Evolutionary conservation across 352 stramenopile genomes (phyloP).

Genomic region (Globisporangium acanthophoron): DNA sequence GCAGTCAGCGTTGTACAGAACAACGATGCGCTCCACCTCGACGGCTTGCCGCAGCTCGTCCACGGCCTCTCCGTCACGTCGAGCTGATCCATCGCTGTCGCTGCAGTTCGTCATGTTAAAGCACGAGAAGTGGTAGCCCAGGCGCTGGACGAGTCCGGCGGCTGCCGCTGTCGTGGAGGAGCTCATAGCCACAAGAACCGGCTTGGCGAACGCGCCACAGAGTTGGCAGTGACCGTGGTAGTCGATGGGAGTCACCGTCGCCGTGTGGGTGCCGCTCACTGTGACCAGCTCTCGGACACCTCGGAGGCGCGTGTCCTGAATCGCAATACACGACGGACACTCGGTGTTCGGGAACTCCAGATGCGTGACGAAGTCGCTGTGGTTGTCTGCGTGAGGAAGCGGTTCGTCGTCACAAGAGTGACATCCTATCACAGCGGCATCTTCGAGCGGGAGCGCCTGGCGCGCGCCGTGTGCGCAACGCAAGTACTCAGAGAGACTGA

Average conservation of each 20-base stretch:
- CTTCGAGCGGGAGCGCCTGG: background rate
- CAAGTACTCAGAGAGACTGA: slow-evolving; percentile 41
- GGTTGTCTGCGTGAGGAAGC: background rate
- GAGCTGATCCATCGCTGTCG: background rate
- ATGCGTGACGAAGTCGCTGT: background rate
- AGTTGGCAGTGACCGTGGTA: slow-evolving; percentile 23
- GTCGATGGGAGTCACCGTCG: slow-evolving; percentile 11
- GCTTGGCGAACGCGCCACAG: slow-evolving; percentile 10
- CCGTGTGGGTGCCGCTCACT: background rate
- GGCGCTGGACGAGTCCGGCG: slow-evolving; percentile 9
- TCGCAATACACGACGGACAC: slow-evolving; percentile 8
- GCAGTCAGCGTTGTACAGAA: slow-evolving; percentile 28
- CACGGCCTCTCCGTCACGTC: background rate
- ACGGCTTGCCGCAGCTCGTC: slow-evolving; percentile 10
- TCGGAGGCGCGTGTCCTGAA: slow-evolving; percentile 5
- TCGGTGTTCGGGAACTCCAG: background rate
- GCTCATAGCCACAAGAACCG: slow-evolving; percentile 20
- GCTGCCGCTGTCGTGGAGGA: slow-evolving; percentile 1
- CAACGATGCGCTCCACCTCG: slow-evolving; percentile 20
- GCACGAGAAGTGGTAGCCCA: slow-evolving; percentile 21
- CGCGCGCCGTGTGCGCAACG: slow-evolving; percentile 21
- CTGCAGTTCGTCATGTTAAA: slow-evolving; percentile 15
- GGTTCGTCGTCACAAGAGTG: slow-evolving; percentile 4
- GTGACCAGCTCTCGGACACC: slow-evolving; percentile 3
- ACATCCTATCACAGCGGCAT: background rate